Conservation (phyloP, 768 basidiomycete genomes). For the Tylopilus balloui region DNA sequence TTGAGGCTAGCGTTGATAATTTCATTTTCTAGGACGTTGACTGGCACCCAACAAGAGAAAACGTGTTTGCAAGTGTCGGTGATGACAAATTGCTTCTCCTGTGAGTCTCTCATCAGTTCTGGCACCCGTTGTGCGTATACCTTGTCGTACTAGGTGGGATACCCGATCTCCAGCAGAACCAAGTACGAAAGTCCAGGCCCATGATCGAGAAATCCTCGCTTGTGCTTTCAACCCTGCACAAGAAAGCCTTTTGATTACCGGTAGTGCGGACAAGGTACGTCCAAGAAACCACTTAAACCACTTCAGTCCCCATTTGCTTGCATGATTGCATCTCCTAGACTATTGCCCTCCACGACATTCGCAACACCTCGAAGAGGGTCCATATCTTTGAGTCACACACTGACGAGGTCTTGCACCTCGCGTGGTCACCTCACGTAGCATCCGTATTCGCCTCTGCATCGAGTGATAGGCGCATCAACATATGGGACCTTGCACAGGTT, state of each 20-base stretch:
- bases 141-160: slow-evolving; percentile 72
- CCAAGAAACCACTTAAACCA: neutral
- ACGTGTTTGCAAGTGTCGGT: slow-evolving; percentile 89
- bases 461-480: slow-evolving; percentile 86
- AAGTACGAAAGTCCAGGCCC: slow-evolving; percentile 71
- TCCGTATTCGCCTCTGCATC: slow-evolving; percentile 95
- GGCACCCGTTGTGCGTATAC: neutral
- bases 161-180: slow-evolving; percentile 72
- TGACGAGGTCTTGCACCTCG: slow-evolving; percentile 89
- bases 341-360: slow-evolving; percentile 81
- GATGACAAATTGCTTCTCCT: slow-evolving; percentile 94
- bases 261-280: slow-evolving; percentile 86
- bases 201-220: slow-evolving; percentile 86
- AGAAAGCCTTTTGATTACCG: slow-evolving; percentile 80
- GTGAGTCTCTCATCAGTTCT: slow-evolving; percentile 44
- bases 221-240: slow-evolving; percentile 85
- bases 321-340: slow-evolving; percentile 48
- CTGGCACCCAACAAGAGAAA: slow-evolving; percentile 83
- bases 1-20: neutral
- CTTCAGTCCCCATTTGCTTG: neutral
- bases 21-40: slow-evolving; percentile 74
- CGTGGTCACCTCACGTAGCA: slow-evolving; percentile 93
- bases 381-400: slow-evolving; percentile 92
- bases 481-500: slow-evolving; percentile 92
- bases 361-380: slow-evolving; percentile 65